A percentile compares a stretch with the other conserved stretches of the same genome.
Evolutionary conservation across 2,329 filamentous ascomycete genomes (phyloP).

Genomic region (Paecilomyces variotii): DNA sequence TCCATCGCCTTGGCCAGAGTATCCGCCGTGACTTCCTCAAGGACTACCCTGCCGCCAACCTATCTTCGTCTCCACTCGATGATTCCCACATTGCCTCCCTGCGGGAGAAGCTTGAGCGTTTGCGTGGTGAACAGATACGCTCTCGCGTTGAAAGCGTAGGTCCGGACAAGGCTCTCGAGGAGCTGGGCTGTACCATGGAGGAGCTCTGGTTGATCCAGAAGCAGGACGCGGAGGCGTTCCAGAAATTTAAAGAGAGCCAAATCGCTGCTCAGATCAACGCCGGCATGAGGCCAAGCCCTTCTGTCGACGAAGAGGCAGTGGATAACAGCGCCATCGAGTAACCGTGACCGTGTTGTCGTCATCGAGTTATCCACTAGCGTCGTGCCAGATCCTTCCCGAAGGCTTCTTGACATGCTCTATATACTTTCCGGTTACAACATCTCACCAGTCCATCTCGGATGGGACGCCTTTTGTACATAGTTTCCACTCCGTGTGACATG

Average conservation of each 20-base stretch:
- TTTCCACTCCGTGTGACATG: background rate
- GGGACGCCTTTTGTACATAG: background rate
- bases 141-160: slow-evolving; percentile 31
- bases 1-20: slow-evolving; percentile 61
- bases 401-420: background rate
- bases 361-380: background rate
- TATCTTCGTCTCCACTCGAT: slow-evolving; percentile 25
- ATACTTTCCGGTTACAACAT: background rate
- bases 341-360: background rate
- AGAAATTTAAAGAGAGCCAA: slow-evolving; percentile 37
- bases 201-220: slow-evolving; percentile 36
- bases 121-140: slow-evolving; percentile 35
- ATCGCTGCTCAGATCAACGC: slow-evolving; percentile 40
- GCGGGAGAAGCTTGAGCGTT: slow-evolving; percentile 34
- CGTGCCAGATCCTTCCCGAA: background rate
- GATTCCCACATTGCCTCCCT: slow-evolving; percentile 39
- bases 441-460: background rate
- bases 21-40: slow-evolving; percentile 56
- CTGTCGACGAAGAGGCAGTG: slow-evolving; percentile 2
- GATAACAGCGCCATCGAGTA: slow-evolving; percentile 1
- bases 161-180: slow-evolving; percentile 32
- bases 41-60: slow-evolving; percentile 28
- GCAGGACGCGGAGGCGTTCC: slow-evolving; percentile 37
- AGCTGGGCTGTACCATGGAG: slow-evolving; percentile 38
- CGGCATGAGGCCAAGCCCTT: slow-evolving; percentile 18